Evolutionary conservation across 306 rosid species (phyloP).

Genomic region (Benincasa hispida): DNA sequence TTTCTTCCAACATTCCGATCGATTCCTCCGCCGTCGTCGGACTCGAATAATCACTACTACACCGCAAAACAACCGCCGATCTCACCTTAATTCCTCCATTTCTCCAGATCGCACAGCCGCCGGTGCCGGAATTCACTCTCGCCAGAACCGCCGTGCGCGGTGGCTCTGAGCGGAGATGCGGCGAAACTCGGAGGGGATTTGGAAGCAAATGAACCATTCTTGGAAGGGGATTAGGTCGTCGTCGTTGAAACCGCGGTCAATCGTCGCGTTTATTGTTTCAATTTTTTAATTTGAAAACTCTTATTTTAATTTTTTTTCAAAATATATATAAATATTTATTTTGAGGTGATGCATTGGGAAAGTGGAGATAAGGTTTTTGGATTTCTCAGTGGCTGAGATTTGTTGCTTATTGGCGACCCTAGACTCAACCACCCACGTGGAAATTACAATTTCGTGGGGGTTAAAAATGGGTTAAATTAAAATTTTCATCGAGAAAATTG

Average conservation of each 20-base stretch:
- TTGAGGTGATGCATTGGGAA: neutral
- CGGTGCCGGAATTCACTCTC: neutral
- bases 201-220: slow-evolving; percentile 40
- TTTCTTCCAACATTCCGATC: slow-evolving; percentile 5
- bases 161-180: slow-evolving; percentile 18
- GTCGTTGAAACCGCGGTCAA: neutral
- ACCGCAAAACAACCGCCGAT: neutral
- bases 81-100: neutral
- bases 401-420: neutral
- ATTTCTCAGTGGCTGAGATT: neutral
- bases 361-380: neutral
- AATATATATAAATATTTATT: neutral
- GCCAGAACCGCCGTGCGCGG: neutral
- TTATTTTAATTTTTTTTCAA: neutral
- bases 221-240: neutral
- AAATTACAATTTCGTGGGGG: neutral
- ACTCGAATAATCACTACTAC: neutral
- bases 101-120: neutral
- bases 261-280: neutral
- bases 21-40: neutral
- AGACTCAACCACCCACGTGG: neutral
- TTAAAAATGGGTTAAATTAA: too few relatives aligned
- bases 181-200: slow-evolving; percentile 22
- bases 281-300: neutral
- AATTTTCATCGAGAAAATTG: too few relatives aligned